Evolutionary conservation across 2,329 filamentous ascomycete species (phyloP).

Genomic region (Pyricularia pennisetigena): DNA sequence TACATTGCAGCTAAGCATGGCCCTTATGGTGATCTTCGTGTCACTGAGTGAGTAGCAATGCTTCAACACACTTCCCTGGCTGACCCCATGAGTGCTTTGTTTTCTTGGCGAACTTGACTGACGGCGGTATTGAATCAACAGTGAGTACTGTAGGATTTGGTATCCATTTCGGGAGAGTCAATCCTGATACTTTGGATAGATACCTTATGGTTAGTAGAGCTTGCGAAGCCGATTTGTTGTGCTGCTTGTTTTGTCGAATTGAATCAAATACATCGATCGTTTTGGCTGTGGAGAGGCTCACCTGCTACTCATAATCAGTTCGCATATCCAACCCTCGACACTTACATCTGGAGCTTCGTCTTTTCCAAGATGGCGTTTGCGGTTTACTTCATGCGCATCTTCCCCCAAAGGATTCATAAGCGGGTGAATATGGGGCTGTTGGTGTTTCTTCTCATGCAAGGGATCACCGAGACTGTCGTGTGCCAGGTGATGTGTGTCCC

Average conservation of each 20-base stretch:
- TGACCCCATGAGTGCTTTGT: not conserved
- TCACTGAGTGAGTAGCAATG: not conserved
- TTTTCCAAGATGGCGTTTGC: conserved; percentile 6
- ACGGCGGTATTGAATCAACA: not conserved
- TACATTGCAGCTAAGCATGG: not conserved
- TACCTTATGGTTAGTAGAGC: not conserved
- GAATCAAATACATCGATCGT: not conserved
- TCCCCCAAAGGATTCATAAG: not conserved
- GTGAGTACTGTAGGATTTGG: conserved; percentile 3
- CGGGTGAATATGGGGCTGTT: not conserved
- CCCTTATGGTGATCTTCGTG: not conserved
- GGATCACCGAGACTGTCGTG: not conserved
- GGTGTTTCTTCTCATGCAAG: conserved; percentile 1
- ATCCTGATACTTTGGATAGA: not conserved
- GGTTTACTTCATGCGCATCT: conserved; percentile 1
- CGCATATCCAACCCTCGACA: not conserved
- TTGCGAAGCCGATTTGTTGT: not conserved
- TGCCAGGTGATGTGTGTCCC: not conserved
- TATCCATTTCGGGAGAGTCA: not conserved
- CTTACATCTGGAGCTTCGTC: conserved; percentile 5
- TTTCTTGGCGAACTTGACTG: not conserved
- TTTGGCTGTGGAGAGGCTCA: not conserved
- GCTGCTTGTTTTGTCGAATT: no score
- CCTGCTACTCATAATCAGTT: not conserved
- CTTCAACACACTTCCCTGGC: not conserved